phyloP scores from a whole-genome alignment of 1,139 yeast species.

The Hansenula sp. region DNA sequence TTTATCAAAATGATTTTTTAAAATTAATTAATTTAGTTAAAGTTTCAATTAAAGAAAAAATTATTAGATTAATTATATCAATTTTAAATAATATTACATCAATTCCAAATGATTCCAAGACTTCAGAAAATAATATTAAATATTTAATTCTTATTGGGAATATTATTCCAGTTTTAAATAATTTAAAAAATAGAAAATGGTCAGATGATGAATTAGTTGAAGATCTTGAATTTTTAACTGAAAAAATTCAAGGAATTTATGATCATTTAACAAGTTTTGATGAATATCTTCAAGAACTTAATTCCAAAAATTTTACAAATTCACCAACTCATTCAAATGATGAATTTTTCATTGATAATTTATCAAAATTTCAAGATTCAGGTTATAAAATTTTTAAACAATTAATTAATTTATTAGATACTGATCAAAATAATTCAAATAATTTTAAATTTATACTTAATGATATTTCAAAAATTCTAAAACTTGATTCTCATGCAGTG shows the following conservation, averaged over 20 bases:
- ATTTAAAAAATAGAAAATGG: constrained; percentile 82
- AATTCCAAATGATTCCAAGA: constrained; percentile 27
- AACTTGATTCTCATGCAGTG: constrained; percentile 54
- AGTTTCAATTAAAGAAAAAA: constrained; percentile 86
- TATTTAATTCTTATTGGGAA: constrained; percentile 73
- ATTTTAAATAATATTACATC: constrained; percentile 58
- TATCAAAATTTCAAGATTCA: constrained; percentile 68
- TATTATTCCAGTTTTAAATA: constrained; percentile 64
- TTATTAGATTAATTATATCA: constrained; percentile 77
- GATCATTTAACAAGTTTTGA: constrained; percentile 86
- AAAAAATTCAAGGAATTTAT: constrained; percentile 64
- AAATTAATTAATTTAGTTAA: constrained; percentile 64
- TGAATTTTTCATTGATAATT: constrained; percentile 87
- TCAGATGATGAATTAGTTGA: constrained; percentile 87
- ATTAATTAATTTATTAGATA: constrained; percentile 39
- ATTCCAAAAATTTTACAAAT: constrained; percentile 76
- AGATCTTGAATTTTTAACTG: constrained; percentile 60
- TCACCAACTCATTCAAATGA: constrained; percentile 88
- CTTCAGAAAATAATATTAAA: constrained; percentile 38
- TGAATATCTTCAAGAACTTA: constrained; percentile 83
- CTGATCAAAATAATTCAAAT: constrained; percentile 21
- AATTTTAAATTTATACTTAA: constrained; percentile 36
- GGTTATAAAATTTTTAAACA: constrained; percentile 69
- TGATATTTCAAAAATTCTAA: constrained; percentile 72
- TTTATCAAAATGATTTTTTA: constrained; percentile 35